Base-by-base conservation (phyloP, 2,329 filamentous ascomycete genomes). In the Fusarium tanahbumbuense region DNA sequence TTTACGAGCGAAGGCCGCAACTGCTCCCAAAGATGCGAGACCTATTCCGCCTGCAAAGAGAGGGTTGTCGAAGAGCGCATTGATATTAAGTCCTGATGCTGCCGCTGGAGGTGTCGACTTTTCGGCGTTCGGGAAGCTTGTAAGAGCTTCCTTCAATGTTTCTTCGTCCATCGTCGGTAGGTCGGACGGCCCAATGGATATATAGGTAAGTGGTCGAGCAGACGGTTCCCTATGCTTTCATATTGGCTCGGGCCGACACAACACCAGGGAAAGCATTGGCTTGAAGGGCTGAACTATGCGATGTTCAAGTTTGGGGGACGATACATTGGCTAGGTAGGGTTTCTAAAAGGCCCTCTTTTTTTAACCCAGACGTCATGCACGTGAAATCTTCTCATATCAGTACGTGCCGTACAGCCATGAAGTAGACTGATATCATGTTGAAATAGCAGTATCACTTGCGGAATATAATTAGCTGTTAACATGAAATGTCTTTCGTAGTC, bases 1-100 rank as follows among this genome's bases (percentile, higher is more conserved):
- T 76, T 91, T 91, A 68, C 96, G 93, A 30, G 91, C 93, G 73
- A 97, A 88, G 15, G 93, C 91, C 32, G 94, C 87, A 42, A 88
- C 91, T 34, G 94, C 93, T 68, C 94, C 96, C 55, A 99, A 86
- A 30, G 92, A 93, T 65, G 94, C 96, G 56, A 99, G 92, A 73
- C 96, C 96, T 74, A 98, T 93, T 74, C 96, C 94, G 83, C 88
- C 87, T 13, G 87, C 87, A 75, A 89, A 89, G 48, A 89, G 83
- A 15, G 89, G 89, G 72, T 91, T 91, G 45, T 87, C 85, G 76
- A 89, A 87, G 52, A 91, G 84, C 23, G 82, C 83, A 84, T 89
- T 85, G 78, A 90, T 79, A 72, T 84, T 82, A 56, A 87, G 73
- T 46, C 80, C 63, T 37, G 60, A 57, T 44, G 80, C 78, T 49